Conservation (phyloP, 2,329 filamentous ascomycete species). For the Trichoderma hamatum region DNA sequence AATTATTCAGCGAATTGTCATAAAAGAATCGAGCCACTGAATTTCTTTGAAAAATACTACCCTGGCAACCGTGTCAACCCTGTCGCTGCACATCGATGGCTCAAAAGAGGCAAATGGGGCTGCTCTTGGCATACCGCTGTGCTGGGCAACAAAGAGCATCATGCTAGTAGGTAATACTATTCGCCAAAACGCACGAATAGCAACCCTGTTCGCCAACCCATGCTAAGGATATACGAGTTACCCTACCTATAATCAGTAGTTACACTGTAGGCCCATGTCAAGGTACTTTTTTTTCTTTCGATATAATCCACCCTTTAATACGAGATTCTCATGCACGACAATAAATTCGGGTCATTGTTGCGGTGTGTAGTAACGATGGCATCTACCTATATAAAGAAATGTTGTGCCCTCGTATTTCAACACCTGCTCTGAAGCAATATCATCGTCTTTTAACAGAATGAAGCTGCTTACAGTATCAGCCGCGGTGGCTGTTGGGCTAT, state of each 20-base stretch:
- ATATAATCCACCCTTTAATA: background rate
- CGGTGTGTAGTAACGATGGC: background rate
- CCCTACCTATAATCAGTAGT: background rate
- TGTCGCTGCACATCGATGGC: background rate
- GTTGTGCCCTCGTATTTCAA: background rate
- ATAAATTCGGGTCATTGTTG: background rate
- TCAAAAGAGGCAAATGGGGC: background rate
- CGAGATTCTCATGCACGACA: background rate
- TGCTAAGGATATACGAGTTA: background rate
- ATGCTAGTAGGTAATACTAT: background rate
- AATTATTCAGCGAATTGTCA: background rate
- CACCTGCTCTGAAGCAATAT: background rate
- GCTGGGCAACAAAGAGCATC: background rate
- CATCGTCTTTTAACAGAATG: background rate
- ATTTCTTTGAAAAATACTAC: background rate
- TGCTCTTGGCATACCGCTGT: background rate
- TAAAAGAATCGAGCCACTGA: background rate
- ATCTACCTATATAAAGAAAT: background rate
- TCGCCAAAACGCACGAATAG: background rate
- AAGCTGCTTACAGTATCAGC: background rate
- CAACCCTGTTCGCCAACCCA: background rate
- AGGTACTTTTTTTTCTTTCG: background rate
- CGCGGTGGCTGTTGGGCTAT: background rate
- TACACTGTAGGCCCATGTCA: background rate
- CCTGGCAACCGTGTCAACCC: background rate